Percentiles rank a stretch among this genome's conserved stretches.
Conservation (phyloP, 1,139 yeast genomes). For the Suhomyces choctaworum region DNA sequence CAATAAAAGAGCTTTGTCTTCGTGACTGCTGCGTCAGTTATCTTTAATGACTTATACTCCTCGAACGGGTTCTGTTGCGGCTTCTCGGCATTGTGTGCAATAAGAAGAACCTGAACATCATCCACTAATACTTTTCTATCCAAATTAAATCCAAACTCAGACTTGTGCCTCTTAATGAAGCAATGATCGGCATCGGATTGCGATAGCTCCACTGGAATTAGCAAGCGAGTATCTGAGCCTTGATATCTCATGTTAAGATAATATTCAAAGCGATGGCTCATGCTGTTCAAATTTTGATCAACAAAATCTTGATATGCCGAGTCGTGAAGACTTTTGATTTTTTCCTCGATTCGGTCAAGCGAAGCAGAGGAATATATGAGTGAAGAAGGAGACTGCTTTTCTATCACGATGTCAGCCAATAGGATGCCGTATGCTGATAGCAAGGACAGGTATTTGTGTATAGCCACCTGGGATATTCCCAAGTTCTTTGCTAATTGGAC, state of each 20-base stretch:
- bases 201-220: constrained; percentile 45
- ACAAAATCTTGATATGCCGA: constrained; percentile 34
- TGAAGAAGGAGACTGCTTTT: constrained; percentile 60
- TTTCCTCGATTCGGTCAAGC: constrained; percentile 25
- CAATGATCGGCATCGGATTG: constrained; percentile 26
- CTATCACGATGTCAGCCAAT: constrained; percentile 53
- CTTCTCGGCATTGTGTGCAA: constrained; percentile 36
- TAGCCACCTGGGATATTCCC: constrained; percentile 39
- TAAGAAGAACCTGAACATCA: constrained; percentile 63
- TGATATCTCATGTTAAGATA: constrained; percentile 77
- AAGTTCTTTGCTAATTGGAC: constrained; percentile 42
- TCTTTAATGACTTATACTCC: constrained; percentile 23
- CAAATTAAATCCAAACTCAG: constrained; percentile 44
- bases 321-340: constrained; percentile 25
- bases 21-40: constrained; percentile 8
- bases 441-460: constrained; percentile 46
- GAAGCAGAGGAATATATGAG: constrained; percentile 24
- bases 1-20: constrained; percentile 28
- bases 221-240: constrained; percentile 85
- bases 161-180: constrained; percentile 35
- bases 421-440: constrained; percentile 48
- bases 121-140: constrained; percentile 65
- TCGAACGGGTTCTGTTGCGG: constrained; percentile 35
- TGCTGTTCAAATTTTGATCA: constrained; percentile 30
- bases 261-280: constrained; percentile 48